Evolutionary conservation across 108 stramenopile genomes (phyloP).

Genomic region (Nitzschia palea): DNA sequence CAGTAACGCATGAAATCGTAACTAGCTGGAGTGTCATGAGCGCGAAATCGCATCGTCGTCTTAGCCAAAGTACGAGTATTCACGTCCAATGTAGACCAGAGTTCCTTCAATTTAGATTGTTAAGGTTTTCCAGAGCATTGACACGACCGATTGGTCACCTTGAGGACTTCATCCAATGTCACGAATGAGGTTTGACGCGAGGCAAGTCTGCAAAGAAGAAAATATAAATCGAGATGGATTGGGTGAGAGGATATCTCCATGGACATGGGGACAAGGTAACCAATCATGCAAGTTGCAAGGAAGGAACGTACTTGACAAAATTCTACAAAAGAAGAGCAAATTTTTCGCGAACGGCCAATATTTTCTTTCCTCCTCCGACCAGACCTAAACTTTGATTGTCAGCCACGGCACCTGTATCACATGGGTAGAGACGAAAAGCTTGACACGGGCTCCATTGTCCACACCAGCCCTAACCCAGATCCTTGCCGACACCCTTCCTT

Average conservation of each 20-base stretch:
- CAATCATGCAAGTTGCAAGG: no score
- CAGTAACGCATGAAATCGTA: no score
- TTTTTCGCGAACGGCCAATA: conserved; percentile 88
- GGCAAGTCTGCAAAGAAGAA: conserved; percentile 76
- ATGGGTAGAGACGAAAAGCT: conserved; percentile 96
- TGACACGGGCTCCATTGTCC: conserved; percentile 98
- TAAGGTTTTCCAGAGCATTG: conserved; percentile 98
- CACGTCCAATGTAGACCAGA: conserved; percentile 93
- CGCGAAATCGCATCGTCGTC: no score
- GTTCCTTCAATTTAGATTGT: conserved; percentile 93
- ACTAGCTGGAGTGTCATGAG: no score
- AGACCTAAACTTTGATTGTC: conserved; percentile 92
- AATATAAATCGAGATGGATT: no score
- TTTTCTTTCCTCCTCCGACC: conserved; percentile 95
- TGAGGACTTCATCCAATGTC: conserved; percentile 96
- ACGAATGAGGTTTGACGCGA: conserved; percentile 97
- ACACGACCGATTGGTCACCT: conserved; percentile 98
- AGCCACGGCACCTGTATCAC: conserved; percentile 90
- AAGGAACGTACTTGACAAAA: conserved; percentile 70
- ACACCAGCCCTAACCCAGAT: conserved; percentile 86
- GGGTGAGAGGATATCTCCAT: no score
- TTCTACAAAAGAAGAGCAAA: conserved; percentile 83
- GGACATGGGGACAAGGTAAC: no score
- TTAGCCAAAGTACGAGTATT: no score
- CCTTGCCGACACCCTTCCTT: conserved; percentile 84